These are phyloP conservation scores for Malassezia cuniculi DNA, from an alignment of 1,284 basidiomycete species.

Conservation along the genomic window DNA sequence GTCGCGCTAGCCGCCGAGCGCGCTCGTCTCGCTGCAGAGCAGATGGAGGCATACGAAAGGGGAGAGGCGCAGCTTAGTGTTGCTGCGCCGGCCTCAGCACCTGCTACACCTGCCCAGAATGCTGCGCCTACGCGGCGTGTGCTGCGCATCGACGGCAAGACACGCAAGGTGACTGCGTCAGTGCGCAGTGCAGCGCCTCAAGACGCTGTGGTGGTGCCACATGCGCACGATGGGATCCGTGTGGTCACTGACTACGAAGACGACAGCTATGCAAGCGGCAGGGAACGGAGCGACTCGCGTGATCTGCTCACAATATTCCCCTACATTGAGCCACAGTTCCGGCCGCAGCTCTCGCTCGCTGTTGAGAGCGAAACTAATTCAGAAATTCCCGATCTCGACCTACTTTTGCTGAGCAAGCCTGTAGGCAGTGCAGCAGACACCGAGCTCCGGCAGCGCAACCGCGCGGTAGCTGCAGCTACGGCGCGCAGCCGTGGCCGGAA, in stretches of 20 bases:
- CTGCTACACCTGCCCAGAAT: conserved; percentile 1
- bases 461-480: conserved; percentile 1
- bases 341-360: too few relatives aligned
- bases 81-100: background rate
- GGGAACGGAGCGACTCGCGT: too few relatives aligned
- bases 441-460: conserved; percentile 1
- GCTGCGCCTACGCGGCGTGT: conserved; percentile 2
- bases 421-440: conserved; percentile 3
- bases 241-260: too few relatives aligned
- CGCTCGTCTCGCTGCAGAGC: conserved; percentile 7
- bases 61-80: background rate
- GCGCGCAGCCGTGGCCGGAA: conserved; percentile 11
- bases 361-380: conserved; percentile 1
- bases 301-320: too few relatives aligned
- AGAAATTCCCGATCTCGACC: conserved; percentile 6
- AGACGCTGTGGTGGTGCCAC: too few relatives aligned
- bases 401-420: conserved; percentile 4
- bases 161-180: conserved; percentile 14
- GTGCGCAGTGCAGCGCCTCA: too few relatives aligned
- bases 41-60: background rate
- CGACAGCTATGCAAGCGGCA: too few relatives aligned
- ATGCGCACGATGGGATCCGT: too few relatives aligned
- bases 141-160: conserved; percentile 13
- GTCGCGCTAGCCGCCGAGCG: conserved; percentile 3
- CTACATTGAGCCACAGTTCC: too few relatives aligned